These are phyloP conservation scores for Starmerella apicola DNA, from an alignment of 805 yeast genomes.

Conservation along the genomic window DNA sequence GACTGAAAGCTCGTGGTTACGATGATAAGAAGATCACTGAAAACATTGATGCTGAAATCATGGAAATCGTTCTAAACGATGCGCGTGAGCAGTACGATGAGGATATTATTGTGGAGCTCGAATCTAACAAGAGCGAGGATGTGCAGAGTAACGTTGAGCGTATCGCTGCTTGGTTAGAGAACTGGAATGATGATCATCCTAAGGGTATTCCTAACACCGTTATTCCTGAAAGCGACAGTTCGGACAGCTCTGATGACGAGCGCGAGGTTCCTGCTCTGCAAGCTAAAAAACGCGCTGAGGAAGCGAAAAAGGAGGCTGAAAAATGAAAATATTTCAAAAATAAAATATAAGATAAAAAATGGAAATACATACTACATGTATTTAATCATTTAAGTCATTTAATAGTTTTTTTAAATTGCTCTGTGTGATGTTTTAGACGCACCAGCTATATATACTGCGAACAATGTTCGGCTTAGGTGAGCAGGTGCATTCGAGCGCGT, in stretches of 20 bases:
- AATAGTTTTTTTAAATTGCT: not conserved
- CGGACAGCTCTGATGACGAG: conserved; percentile 16
- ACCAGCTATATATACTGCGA: too few relatives aligned
- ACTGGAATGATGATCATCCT: conserved; percentile 47
- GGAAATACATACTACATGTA: not conserved
- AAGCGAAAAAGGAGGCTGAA: not conserved
- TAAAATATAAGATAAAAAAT: too few relatives aligned
- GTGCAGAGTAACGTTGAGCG: conserved; percentile 76
- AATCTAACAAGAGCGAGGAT: conserved; percentile 59
- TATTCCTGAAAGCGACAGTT: conserved; percentile 14
- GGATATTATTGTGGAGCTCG: conserved; percentile 69
- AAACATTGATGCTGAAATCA: conserved; percentile 90
- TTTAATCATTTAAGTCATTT: not conserved
- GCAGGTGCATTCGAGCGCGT: too few relatives aligned
- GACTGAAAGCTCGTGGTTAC: conserved; percentile 67
- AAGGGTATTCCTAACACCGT: conserved; percentile 16
- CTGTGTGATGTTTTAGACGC: too few relatives aligned
- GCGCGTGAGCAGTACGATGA: conserved; percentile 72
- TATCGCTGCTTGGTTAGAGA: conserved; percentile 56
- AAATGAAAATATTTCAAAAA: too few relatives aligned
- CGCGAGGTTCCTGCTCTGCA: conserved; percentile 5
- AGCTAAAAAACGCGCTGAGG: not conserved
- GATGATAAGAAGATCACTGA: conserved; percentile 74
- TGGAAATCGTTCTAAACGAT: conserved; percentile 81
- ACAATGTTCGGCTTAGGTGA: too few relatives aligned